Evolutionary conservation across 257 asterid genomes (phyloP).

Genomic region (Petunia secreta): DNA sequence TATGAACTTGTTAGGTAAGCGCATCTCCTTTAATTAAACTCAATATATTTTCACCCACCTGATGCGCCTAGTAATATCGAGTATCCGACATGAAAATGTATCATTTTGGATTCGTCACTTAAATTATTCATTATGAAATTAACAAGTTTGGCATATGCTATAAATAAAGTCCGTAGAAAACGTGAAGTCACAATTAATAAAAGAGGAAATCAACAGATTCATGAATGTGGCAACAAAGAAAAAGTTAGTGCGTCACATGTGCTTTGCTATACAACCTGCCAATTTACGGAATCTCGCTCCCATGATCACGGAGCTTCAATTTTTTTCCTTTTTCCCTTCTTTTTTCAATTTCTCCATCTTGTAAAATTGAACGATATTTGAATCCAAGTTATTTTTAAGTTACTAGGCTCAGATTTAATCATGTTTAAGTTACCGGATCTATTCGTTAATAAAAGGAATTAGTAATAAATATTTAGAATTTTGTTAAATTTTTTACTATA

Average conservation of each 20-base stretch:
- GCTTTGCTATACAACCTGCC: neutral
- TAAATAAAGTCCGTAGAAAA: neutral
- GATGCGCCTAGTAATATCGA: neutral
- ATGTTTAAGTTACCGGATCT: too few species aligned
- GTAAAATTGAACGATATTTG: neutral
- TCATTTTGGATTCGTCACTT: neutral
- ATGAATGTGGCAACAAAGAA: neutral
- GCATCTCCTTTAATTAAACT: too few species aligned
- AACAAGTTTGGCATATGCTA: constrained; percentile 13
- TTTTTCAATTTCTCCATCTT: neutral
- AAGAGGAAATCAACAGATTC: neutral
- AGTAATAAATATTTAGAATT: neutral
- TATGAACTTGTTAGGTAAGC: too few species aligned
- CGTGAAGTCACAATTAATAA: neutral
- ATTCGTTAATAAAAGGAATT: too few species aligned
- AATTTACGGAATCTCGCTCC: too few species aligned
- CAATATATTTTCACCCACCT: neutral
- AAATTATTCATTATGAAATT: neutral
- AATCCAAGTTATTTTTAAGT: neutral
- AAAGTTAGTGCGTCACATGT: neutral
- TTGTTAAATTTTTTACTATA: neutral
- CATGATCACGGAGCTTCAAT: too few species aligned
- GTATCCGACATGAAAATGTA: neutral
- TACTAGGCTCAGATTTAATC: too few species aligned
- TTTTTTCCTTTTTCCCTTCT: neutral